Percentiles rank a stretch among this genome's conserved stretches.
Conservation (phyloP, 495 filamentous ascomycete species). For the Aspergillus panamensis region DNA sequence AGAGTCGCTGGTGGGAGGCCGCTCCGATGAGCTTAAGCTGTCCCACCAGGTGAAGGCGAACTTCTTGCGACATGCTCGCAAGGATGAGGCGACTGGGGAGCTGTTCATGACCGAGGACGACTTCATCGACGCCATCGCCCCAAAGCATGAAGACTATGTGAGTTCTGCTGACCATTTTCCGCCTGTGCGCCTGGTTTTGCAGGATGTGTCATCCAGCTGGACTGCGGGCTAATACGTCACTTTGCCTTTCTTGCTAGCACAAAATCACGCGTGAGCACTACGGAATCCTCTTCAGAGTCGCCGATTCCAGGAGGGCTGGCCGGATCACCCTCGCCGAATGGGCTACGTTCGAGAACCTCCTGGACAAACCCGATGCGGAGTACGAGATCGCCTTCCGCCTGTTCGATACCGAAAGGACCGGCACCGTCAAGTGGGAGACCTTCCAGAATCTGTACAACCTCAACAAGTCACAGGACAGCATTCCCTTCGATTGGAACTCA, state of each 20-base stretch:
- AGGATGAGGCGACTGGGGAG: slow-evolving; percentile 72
- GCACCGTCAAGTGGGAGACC: slow-evolving; percentile 80
- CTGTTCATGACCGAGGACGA: slow-evolving; percentile 74
- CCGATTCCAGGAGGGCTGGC: slow-evolving; percentile 70
- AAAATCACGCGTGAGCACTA: slow-evolving; percentile 97
- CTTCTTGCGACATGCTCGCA: slow-evolving; percentile 74
- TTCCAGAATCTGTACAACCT: slow-evolving; percentile 74
- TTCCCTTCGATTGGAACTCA: slow-evolving; percentile 95
- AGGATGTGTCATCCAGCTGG: slow-evolving; percentile 18
- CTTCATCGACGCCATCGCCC: slow-evolving; percentile 89
- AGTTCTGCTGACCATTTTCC: slow-evolving; percentile 32
- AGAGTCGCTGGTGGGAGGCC: slow-evolving; percentile 67
- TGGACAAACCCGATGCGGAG: slow-evolving; percentile 92
- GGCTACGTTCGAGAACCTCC: slow-evolving; percentile 87
- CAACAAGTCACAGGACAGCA: slow-evolving; percentile 74
- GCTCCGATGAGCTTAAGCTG: slow-evolving; percentile 55
- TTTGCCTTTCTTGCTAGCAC: slow-evolving; percentile 55
- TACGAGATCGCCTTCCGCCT: slow-evolving; percentile 98
- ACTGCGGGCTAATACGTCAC: slow-evolving; percentile 18
- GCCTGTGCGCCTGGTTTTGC: background rate
- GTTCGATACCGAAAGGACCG: slow-evolving; percentile 80
- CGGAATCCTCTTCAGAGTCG: slow-evolving; percentile 83
- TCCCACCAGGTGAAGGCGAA: slow-evolving; percentile 65
- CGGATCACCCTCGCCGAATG: slow-evolving; percentile 79
- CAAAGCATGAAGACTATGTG: slow-evolving; percentile 85